phyloP scores from a whole-genome alignment of 2,329 filamentous ascomycete genomes.

The Leptographium radiaticola region DNA sequence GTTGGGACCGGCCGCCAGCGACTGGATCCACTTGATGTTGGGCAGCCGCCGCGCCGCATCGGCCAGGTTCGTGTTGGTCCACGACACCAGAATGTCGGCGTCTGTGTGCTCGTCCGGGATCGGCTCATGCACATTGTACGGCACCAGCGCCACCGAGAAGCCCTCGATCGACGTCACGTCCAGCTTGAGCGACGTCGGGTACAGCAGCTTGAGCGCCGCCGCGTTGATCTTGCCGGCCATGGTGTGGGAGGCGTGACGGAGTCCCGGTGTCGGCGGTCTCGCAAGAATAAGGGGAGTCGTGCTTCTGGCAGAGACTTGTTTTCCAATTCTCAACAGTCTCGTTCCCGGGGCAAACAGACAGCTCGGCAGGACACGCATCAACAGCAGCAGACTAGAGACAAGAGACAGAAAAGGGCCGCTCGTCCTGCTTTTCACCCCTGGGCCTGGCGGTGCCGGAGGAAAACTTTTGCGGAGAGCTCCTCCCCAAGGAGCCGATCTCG shows the following conservation, averaged over 20 bases:
- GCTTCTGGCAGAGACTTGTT: no score
- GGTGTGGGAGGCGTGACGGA: neutral
- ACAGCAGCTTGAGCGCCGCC: slow-evolving; percentile 13
- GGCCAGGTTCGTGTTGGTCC: slow-evolving; percentile 31
- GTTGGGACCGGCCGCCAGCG: slow-evolving; percentile 34
- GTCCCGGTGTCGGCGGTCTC: no score
- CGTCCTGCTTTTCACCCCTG: no score
- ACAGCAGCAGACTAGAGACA: no score
- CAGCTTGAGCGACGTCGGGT: slow-evolving; percentile 15
- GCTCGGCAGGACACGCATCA: no score
- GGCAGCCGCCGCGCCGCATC: slow-evolving; percentile 29
- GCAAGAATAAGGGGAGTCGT: no score
- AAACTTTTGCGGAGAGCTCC: no score
- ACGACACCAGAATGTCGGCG: slow-evolving; percentile 32
- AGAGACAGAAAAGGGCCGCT: no score
- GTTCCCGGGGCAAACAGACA: no score
- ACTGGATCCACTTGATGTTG: slow-evolving; percentile 34
- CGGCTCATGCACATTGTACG: slow-evolving; percentile 23
- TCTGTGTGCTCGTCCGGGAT: slow-evolving; percentile 30
- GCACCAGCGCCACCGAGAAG: slow-evolving; percentile 15
- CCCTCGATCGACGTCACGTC: slow-evolving; percentile 12
- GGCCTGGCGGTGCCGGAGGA: no score
- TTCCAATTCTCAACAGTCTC: no score
- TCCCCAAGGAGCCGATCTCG: no score
- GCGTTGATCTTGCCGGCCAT: neutral